A percentile compares a stretch with the other conserved stretches of the same genome.
Evolutionary conservation across 2,329 filamentous ascomycete species (phyloP).

Genomic region (Fusarium sp.): DNA sequence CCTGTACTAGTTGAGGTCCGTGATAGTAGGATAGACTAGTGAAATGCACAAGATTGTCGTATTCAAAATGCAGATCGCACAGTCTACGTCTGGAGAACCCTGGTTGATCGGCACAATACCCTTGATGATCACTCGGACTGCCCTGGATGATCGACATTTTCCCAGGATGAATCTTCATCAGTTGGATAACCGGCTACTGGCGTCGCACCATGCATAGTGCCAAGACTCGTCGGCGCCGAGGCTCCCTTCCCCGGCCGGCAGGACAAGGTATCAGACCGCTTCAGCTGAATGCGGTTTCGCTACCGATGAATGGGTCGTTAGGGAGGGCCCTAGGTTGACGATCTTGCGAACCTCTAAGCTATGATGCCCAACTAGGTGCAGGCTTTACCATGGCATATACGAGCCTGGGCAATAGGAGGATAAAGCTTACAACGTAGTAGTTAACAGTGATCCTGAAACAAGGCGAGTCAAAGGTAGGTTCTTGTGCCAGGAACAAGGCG

Average conservation of each 20-base stretch:
- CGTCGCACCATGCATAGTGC: neutral
- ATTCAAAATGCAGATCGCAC: constrained; percentile 17
- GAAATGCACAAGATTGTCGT: neutral
- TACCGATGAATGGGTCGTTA: neutral
- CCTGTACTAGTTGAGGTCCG: constrained; percentile 4
- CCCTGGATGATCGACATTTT: neutral
- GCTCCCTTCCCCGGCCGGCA: neutral
- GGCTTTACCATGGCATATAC: neutral
- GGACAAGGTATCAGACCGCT: neutral
- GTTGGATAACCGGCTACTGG: neutral
- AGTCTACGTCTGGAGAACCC: constrained; percentile 17
- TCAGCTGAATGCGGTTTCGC: neutral
- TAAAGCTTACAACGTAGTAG: neutral
- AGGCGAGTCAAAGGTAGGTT: neutral
- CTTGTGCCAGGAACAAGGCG: neutral
- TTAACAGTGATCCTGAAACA: neutral
- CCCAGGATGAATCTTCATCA: neutral
- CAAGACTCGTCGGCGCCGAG: neutral
- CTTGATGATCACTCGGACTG: neutral
- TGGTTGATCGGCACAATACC: neutral
- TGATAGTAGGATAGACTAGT: neutral
- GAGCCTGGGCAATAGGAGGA: neutral
- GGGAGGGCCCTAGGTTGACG: neutral
- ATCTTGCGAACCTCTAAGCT: neutral
- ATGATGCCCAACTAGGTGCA: neutral